phyloP scores from a whole-genome alignment of 768 basidiomycete species.

The Mycena metata region DNA sequence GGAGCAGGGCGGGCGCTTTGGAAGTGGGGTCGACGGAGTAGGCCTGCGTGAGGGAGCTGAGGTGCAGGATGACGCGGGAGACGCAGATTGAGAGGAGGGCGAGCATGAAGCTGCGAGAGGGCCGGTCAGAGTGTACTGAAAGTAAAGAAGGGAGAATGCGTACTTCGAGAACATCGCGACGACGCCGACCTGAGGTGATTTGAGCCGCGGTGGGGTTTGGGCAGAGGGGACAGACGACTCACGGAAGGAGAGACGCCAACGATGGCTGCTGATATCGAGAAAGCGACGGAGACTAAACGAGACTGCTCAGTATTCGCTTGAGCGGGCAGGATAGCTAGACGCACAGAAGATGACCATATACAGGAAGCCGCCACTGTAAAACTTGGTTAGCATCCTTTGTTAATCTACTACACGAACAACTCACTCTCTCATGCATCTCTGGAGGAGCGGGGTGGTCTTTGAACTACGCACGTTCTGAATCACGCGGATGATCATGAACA shows the following conservation, averaged over 20 bases:
- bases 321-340: neutral
- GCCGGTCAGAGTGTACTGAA: neutral
- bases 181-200: conserved; percentile 31
- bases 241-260: conserved; percentile 38
- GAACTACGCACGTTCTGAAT: conserved; percentile 32
- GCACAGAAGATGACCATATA: conserved; percentile 38
- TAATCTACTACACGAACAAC: neutral
- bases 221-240: neutral
- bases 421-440: conserved; percentile 34
- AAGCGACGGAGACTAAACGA: conserved; percentile 34
- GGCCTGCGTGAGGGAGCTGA: conserved; percentile 29
- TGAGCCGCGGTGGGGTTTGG: neutral
- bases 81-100: conserved; percentile 37
- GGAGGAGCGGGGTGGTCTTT: conserved; percentile 28
- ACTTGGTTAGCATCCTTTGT: neutral
- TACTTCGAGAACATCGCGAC: conserved; percentile 40
- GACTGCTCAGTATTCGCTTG: neutral
- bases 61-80: conserved; percentile 38
- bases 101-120: conserved; percentile 36
- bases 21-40: conserved; percentile 33
- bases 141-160: neutral
- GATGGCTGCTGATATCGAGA: conserved; percentile 38
- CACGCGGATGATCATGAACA: conserved; percentile 35
- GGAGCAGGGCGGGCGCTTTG: conserved; percentile 34
- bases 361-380: conserved; percentile 33